These are phyloP conservation scores for Eucalyptus urophylla DNA, from an alignment of 345 rosid genomes.

Conservation along the genomic window DNA sequence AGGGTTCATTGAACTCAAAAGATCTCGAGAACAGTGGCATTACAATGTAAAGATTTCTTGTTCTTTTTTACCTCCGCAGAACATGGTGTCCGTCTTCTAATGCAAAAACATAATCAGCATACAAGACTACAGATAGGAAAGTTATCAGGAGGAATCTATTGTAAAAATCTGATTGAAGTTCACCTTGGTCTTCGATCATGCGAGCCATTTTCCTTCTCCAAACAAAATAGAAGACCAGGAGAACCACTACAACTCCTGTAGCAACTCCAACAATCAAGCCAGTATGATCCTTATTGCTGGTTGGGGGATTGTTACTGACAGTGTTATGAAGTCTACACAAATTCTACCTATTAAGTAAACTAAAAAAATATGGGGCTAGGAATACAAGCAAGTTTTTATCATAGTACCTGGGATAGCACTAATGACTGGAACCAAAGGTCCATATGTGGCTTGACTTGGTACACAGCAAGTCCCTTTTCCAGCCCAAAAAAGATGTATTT, in stretches of 20 bases:
- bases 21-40: fast-evolving
- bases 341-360: too few relatives aligned
- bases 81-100: not conserved
- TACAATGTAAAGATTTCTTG: not conserved
- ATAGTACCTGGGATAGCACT: too few relatives aligned
- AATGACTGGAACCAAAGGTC: too few relatives aligned
- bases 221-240: slow-evolving; percentile 14
- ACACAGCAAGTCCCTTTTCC: too few relatives aligned
- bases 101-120: not conserved
- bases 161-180: not conserved
- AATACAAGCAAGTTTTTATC: too few relatives aligned
- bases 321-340: too few relatives aligned
- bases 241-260: slow-evolving; percentile 28
- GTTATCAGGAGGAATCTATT: not conserved
- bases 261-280: slow-evolving; percentile 41
- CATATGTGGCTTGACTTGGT: too few relatives aligned
- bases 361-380: too few relatives aligned
- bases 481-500: too few relatives aligned
- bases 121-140: not conserved
- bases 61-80: not conserved
- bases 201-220: slow-evolving; percentile 16
- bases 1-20: not conserved
- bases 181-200: slow-evolving; percentile 46
- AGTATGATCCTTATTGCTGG: not conserved
- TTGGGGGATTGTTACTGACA: too few relatives aligned